A percentile compares a stretch with the other conserved stretches of the same genome.
phyloP scores from a whole-genome alignment of 495 filamentous ascomycete species.

The Hypoxylon fuscum region DNA sequence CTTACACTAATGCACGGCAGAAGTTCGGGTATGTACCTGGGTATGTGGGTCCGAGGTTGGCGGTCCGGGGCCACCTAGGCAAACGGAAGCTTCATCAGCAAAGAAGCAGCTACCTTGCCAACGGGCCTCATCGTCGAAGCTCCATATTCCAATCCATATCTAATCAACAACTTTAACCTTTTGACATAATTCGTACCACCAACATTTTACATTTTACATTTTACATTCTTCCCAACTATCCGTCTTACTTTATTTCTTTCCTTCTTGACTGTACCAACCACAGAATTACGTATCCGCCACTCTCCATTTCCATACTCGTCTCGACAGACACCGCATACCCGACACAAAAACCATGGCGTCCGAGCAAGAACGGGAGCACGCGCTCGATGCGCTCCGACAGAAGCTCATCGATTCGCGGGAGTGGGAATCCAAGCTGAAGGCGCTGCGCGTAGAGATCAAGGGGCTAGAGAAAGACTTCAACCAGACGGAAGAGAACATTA shows the following conservation, averaged over 20 bases:
- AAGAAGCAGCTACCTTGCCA: background rate
- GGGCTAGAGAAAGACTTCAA: conserved; percentile 93
- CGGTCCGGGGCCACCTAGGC: conserved; percentile 32
- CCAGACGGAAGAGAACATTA: conserved; percentile 98
- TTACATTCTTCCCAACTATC: too few species aligned
- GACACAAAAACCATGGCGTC: conserved; percentile 47
- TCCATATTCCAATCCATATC: conserved; percentile 9
- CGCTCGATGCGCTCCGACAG: conserved; percentile 87
- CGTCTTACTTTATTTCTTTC: too few species aligned
- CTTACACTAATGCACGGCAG: conserved; percentile 6
- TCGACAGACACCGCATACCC: conserved; percentile 1
- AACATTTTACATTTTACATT: too few species aligned
- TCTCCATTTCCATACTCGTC: too few species aligned
- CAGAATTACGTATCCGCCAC: background rate
- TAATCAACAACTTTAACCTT: background rate
- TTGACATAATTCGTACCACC: too few species aligned
- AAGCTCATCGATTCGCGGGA: conserved; percentile 97
- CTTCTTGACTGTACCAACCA: background rate
- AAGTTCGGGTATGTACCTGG: conserved; percentile 28
- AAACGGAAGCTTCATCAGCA: conserved; percentile 43
- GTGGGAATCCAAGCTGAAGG: conserved; percentile 97
- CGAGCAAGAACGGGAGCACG: conserved; percentile 76
- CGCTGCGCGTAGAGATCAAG: conserved; percentile 91
- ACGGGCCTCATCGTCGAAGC: conserved; percentile 27
- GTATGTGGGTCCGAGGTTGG: conserved; percentile 14